Evolutionary conservation across 1,139 yeast species (phyloP), one percentile per base, ranked within the genome.

Genomic region (Yamadazyma mexicana): DNA sequence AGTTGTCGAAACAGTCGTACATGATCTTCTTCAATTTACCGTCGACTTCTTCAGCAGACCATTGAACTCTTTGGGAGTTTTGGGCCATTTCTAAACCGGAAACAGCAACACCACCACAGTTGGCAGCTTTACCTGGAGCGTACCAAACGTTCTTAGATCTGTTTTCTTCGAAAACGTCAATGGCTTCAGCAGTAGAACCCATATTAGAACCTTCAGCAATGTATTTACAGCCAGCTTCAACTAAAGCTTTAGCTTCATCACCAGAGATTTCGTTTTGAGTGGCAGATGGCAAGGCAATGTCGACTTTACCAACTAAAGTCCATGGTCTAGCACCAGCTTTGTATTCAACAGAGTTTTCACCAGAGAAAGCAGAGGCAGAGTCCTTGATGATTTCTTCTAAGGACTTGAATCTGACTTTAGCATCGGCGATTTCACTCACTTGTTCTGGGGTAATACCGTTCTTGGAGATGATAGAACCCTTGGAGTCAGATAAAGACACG

Each of bases 31-130:
- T 87, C 64, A 89, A 81, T 69, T 83, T 87, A 48, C 66, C 63
- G 69, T 89, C 97, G 57, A 89, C 97, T 73, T 86, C 88, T 74
- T 87, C 95, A 46, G 80, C 56, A 47, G 95, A 78, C 96, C 96
- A 89, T 52, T 73, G 69, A 51, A 83, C 81, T 77, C 98, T 87
- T 67, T 85, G 94, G 45, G 97, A 88, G 87, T 92, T 92, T 77
- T 92, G 98, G 49, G 98, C 97, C 98, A 92, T 92, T 78, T 92
- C 98, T 55, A 92, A 81, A 65, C 98, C 98, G 48, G 96, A 88
- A 45, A 91, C 97, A 45, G 96, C 96, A 58, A 92, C 98, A 82
- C 98, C 98, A 75, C 98, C 98, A 75, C 95, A 86, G 82, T 92
- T 92, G 62, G 98, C 94, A 58, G 97, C 97, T 81, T 92, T 92